Conservation (phyloP, 164 flowering plant species). For the Piper betle region DNA sequence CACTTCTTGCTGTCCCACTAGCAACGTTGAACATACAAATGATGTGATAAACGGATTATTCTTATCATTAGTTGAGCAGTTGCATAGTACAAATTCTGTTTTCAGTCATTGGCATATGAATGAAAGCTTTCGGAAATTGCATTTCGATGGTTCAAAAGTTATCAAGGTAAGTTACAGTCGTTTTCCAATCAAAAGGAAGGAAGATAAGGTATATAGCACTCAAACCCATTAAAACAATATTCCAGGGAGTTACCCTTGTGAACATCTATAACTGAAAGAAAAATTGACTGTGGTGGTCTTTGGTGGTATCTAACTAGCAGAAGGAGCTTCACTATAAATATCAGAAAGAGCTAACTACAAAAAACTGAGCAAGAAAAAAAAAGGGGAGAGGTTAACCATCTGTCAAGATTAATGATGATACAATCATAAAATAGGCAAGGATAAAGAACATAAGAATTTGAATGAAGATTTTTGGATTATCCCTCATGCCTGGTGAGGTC, state of each 20-base stretch:
- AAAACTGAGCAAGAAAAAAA: too few species aligned
- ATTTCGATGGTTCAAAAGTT: too few species aligned
- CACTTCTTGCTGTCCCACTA: too few species aligned
- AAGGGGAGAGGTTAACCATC: conserved; percentile 25
- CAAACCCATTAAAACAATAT: not conserved
- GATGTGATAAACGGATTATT: too few species aligned
- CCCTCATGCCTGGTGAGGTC: conserved; percentile 91
- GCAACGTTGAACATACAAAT: too few species aligned
- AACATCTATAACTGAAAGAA: not conserved
- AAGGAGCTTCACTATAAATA: not conserved
- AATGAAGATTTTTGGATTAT: conserved; percentile 84
- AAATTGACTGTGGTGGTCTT: not conserved
- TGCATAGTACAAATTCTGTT: too few species aligned
- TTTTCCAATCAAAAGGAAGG: too few species aligned
- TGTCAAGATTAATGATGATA: conserved; percentile 85
- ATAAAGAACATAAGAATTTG: conserved; percentile 84
- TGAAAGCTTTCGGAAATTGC: too few species aligned
- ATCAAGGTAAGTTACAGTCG: too few species aligned
- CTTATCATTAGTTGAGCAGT: too few species aligned
- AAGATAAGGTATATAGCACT: too few species aligned
- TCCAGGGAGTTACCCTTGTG: not conserved
- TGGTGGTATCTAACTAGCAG: not conserved
- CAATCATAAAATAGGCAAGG: conserved; percentile 80
- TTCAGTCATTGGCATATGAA: too few species aligned
- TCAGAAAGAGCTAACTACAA: not conserved